Base-by-base conservation (phyloP, 768 basidiomycete genomes). In the Macrocybe gigantea region DNA sequence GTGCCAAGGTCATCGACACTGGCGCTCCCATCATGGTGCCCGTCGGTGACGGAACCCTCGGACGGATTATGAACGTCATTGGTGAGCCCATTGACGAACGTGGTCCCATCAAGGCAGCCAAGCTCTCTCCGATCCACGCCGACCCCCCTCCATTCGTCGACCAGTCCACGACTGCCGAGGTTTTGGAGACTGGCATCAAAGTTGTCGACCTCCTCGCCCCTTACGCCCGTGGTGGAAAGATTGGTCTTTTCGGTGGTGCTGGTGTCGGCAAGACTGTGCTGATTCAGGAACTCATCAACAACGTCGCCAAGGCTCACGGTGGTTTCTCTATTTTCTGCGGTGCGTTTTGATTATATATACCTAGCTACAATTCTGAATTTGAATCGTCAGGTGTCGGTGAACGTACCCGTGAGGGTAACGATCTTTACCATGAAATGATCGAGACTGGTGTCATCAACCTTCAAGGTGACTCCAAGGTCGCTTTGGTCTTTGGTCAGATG, bases 381-480 rank as follows among this genome's bases (percentile, higher is more conserved):
- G 54, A 1, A 4, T 4, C 22, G 22, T 51, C 60, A 88, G 94
- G 95, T 87, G 96, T 99, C 69, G 96, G 96, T 56, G 96, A 99
- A 73, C 92, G 96, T 72, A 99, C 96, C 54, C 95, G 96, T 78
- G 96, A 99, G 85, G 96, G 96, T 74, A 99, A 99, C 78, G 96
- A 93, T 75, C 73, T 94, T 57, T 94, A 95, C 73, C 93, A 96
- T 69, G 93, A 95, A 75, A 96, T 99, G 96, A 97, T 97, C 73
- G 95, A 99, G 71, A 99, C 96, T 49, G 96, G 96, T 84, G 96
- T 99, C 82, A 99, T 99, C 82, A 95, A 98, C 75, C 85, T 98
- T 64, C 82, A 97, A 66, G 96, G 95, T 71, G 94, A 98, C 72
- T 99, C 96, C 69, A 99, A 99, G 83, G 96, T 97, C 72, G 95